Conservation (phyloP, 139 green algal genomes). For the Volvox reticuliferus region DNA sequence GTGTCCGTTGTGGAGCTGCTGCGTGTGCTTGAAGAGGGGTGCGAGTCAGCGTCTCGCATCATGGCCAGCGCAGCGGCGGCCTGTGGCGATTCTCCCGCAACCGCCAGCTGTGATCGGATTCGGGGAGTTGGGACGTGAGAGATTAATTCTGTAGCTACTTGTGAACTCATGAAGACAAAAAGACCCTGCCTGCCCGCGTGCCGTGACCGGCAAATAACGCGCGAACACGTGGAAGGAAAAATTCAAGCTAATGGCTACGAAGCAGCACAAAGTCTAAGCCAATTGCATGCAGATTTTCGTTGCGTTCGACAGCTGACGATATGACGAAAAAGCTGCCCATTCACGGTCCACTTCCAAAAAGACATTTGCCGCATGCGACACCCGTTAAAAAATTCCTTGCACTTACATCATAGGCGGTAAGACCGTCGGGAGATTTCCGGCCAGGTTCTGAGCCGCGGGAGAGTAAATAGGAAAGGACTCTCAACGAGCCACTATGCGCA, state of each 20-base stretch:
- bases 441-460: conserved; percentile 54
- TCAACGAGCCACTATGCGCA: conserved; percentile 51
- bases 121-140: neutral
- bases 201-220: neutral
- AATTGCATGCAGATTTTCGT: too few species aligned
- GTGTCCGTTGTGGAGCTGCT: conserved; percentile 37
- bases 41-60: conserved; percentile 39
- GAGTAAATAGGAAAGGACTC: conserved; percentile 57
- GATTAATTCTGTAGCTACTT: neutral
- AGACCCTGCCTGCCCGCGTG: neutral
- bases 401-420: conserved; percentile 51
- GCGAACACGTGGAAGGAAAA: neutral
- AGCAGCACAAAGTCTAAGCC: too few species aligned
- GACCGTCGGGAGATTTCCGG: conserved; percentile 43
- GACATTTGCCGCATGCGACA: neutral
- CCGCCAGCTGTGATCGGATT: conserved; percentile 8
- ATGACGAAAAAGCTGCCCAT: neutral
- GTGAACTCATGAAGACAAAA: neutral
- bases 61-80: conserved; percentile 12
- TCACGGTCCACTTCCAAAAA: neutral
- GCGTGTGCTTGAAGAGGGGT: conserved; percentile 15
- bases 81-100: conserved; percentile 23
- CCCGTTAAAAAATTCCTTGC: neutral
- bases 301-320: too few species aligned
- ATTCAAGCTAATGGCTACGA: too few species aligned